phyloP scores from a whole-genome alignment of 495 filamentous ascomycete genomes.

The Penicillium bialowiezense region DNA sequence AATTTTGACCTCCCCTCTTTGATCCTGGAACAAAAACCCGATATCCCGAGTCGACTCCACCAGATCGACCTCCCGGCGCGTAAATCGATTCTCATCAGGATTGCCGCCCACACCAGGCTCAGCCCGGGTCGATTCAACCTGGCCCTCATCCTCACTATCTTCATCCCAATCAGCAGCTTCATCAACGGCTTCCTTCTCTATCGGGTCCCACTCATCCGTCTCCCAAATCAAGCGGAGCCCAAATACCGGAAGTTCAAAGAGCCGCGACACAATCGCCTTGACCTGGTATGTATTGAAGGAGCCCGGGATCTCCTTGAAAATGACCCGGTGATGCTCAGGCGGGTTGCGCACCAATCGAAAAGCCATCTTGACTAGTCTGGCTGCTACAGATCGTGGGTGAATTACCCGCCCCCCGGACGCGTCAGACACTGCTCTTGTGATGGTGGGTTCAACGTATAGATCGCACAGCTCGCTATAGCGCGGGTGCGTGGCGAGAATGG shows the following conservation, averaged over 20 bases:
- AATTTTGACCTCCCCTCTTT: constrained; percentile 56
- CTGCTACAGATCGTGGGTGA: constrained; percentile 68
- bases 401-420: constrained; percentile 32
- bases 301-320: constrained; percentile 63
- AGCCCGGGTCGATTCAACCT: constrained; percentile 2
- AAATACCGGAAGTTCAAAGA: constrained; percentile 65
- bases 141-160: constrained; percentile 52
- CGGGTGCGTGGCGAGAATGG: constrained; percentile 58
- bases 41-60: constrained; percentile 76
- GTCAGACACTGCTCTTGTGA: constrained; percentile 38
- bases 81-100: constrained; percentile 47
- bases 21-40: constrained; percentile 76
- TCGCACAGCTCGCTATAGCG: constrained; percentile 73
- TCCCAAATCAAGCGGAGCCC: constrained; percentile 69
- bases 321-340: constrained; percentile 5
- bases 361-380: constrained; percentile 62
- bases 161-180: constrained; percentile 50
- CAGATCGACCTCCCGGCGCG: constrained; percentile 75
- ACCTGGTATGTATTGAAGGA: constrained; percentile 76
- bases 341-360: constrained; percentile 54
- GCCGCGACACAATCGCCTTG: constrained; percentile 69
- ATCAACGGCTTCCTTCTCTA: constrained; percentile 51
- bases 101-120: constrained; percentile 1
- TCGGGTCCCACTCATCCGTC: constrained; percentile 81
- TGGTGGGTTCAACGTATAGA: constrained; percentile 61